These are phyloP conservation scores for Pythium biforme DNA, from an alignment of 352 stramenopile species.

Conservation along the genomic window DNA sequence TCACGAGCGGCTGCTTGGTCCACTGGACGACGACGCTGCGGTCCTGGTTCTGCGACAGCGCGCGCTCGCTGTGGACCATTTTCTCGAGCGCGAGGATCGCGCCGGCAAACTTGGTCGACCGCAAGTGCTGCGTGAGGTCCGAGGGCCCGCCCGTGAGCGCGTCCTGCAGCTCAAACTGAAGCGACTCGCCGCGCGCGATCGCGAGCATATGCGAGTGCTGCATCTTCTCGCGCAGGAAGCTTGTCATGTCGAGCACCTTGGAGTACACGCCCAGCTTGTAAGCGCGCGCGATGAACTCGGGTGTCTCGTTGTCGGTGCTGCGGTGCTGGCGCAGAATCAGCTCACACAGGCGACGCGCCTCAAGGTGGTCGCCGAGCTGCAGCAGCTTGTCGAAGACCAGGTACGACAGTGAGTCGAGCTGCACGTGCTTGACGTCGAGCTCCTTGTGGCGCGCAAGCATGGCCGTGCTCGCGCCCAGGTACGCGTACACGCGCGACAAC, in stretches of 20 bases:
- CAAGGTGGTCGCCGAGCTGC: conserved; percentile 52
- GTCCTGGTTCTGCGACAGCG: conserved; percentile 78
- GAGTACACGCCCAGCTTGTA: conserved; percentile 85
- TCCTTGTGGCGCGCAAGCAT: conserved; percentile 70
- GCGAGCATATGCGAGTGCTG: conserved; percentile 72
- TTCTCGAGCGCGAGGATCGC: conserved; percentile 40
- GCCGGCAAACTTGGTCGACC: conserved; percentile 38
- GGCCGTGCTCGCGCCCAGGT: conserved; percentile 58
- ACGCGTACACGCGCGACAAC: conserved; percentile 74
- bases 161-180: conserved; percentile 62
- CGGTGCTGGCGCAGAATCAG: conserved; percentile 53
- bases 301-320: conserved; percentile 59
- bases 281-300: conserved; percentile 74
- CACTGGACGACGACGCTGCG: conserved; percentile 77
- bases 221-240: conserved; percentile 74
- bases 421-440: conserved; percentile 85
- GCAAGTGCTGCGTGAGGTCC: conserved; percentile 52
- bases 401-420: conserved; percentile 83
- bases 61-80: conserved; percentile 29
- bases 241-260: conserved; percentile 83
- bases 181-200: conserved; percentile 52
- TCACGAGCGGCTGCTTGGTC: conserved; percentile 38
- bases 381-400: conserved; percentile 83
- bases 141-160: conserved; percentile 35
- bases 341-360: conserved; percentile 51